These are phyloP conservation scores for Pelargonium exstipulatum DNA, from an alignment of 441 rosid species.

Conservation along the genomic window DNA sequence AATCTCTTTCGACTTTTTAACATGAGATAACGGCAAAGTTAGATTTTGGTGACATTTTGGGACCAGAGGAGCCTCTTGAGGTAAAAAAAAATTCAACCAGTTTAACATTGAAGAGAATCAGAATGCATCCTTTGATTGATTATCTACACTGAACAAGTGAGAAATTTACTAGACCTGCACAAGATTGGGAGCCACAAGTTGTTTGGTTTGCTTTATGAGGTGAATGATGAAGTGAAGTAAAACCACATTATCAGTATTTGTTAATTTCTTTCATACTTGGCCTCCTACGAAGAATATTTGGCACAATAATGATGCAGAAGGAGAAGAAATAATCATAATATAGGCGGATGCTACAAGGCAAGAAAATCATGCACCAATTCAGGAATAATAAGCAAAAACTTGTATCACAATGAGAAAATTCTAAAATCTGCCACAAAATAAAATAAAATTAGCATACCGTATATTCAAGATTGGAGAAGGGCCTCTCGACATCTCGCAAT, in stretches of 20 bases:
- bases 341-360: background rate
- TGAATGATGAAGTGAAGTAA: background rate
- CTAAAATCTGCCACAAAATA: slow-evolving; percentile 1
- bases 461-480: slow-evolving; percentile 93
- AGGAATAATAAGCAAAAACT: background rate
- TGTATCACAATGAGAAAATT: background rate
- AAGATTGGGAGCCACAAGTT: background rate
- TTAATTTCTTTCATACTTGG: background rate
- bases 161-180: background rate
- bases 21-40: background rate
- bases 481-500: slow-evolving; percentile 93
- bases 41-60: slow-evolving; percentile 2
- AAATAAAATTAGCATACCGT: slow-evolving; percentile 48
- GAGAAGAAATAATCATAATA: background rate
- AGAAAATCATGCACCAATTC: slow-evolving; percentile 7
- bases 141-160: background rate
- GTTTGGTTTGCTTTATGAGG: slow-evolving; percentile 1
- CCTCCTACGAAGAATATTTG: background rate
- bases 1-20: background rate
- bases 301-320: background rate
- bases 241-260: background rate
- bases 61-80: background rate
- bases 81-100: background rate
- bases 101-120: slow-evolving; percentile 1
- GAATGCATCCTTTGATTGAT: background rate